Evolutionary conservation across 352 stramenopile genomes (phyloP).

Genomic region (Phytophthora palmivora): DNA sequence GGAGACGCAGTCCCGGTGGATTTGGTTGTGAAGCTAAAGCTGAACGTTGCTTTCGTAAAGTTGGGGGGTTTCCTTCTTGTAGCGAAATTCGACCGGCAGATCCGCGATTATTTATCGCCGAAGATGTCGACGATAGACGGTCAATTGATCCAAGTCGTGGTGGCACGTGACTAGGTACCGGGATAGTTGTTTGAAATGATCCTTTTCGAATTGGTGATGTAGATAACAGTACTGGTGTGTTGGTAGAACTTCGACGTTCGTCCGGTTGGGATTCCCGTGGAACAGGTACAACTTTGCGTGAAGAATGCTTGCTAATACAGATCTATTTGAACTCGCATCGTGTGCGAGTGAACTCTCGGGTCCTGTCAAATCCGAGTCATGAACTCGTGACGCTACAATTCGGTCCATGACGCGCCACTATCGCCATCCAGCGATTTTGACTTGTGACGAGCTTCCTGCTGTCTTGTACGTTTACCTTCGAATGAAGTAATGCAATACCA

Average conservation of each 20-base stretch:
- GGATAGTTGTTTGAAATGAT: slow-evolving; percentile 26
- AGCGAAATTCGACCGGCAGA: slow-evolving; percentile 16
- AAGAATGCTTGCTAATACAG: slow-evolving; percentile 9
- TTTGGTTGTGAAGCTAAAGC: slow-evolving; percentile 43
- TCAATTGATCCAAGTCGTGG: slow-evolving; percentile 19
- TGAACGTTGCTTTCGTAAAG: slow-evolving; percentile 33
- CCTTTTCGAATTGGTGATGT: slow-evolving; percentile 15
- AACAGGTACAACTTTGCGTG: slow-evolving; percentile 21
- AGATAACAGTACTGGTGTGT: neutral
- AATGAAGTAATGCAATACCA: neutral
- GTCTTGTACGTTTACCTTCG: no score
- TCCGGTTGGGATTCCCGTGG: neutral
- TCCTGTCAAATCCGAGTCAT: slow-evolving; percentile 7
- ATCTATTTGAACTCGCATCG: neutral
- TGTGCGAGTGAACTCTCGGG: slow-evolving; percentile 15
- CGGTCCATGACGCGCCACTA: slow-evolving; percentile 21
- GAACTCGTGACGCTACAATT: slow-evolving; percentile 11
- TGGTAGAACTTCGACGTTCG: slow-evolving; percentile 3
- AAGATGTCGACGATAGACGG: slow-evolving; percentile 27
- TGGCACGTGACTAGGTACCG: slow-evolving; percentile 17
- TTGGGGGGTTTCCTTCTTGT: slow-evolving; percentile 17
- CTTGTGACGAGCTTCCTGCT: neutral
- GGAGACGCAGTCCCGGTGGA: slow-evolving; percentile 22
- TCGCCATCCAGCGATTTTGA: slow-evolving; percentile 6
- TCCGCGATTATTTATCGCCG: slow-evolving; percentile 23